Evolutionary conservation across 805 yeast species (phyloP).

Genomic region (Wickerhamiella kurtzmanii): DNA sequence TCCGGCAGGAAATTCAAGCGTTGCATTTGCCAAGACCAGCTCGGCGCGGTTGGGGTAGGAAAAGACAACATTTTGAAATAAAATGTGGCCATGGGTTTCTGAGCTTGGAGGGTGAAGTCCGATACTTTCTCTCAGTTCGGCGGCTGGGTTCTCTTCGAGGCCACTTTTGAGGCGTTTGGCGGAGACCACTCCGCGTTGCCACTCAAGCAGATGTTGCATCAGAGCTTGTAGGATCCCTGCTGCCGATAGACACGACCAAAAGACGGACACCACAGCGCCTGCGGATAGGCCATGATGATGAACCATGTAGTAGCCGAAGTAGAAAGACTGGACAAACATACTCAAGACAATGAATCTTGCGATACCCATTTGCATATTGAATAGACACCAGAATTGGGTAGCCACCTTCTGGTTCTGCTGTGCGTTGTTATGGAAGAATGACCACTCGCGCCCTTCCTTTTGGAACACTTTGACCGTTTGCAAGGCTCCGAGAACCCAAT

Average conservation of each 20-base stretch:
- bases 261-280: slow-evolving; percentile 65
- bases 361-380: slow-evolving; percentile 43
- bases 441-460: slow-evolving; percentile 41
- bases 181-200: slow-evolving; percentile 67
- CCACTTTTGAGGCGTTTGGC: slow-evolving; percentile 36
- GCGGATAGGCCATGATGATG: slow-evolving; percentile 35
- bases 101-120: slow-evolving; percentile 16
- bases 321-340: slow-evolving; percentile 84
- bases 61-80: slow-evolving; percentile 29
- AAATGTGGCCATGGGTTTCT: slow-evolving; percentile 6
- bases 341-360: slow-evolving; percentile 45
- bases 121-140: slow-evolving; percentile 12
- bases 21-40: slow-evolving; percentile 35
- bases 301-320: slow-evolving; percentile 73
- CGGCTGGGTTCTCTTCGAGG: slow-evolving; percentile 19
- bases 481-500: slow-evolving; percentile 57
- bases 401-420: slow-evolving; percentile 30
- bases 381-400: slow-evolving; percentile 31
- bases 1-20: slow-evolving; percentile 34
- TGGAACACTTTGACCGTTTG: slow-evolving; percentile 48
- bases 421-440: slow-evolving; percentile 29
- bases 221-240: slow-evolving; percentile 46
- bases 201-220: slow-evolving; percentile 41
- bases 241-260: slow-evolving; percentile 66
- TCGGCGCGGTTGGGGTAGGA: slow-evolving; percentile 46